Evolutionary conservation across 2,329 filamentous ascomycete species (phyloP), one percentile per base, ranked within the genome.

Genomic region (Pseudogymnoascus sp.): DNA sequence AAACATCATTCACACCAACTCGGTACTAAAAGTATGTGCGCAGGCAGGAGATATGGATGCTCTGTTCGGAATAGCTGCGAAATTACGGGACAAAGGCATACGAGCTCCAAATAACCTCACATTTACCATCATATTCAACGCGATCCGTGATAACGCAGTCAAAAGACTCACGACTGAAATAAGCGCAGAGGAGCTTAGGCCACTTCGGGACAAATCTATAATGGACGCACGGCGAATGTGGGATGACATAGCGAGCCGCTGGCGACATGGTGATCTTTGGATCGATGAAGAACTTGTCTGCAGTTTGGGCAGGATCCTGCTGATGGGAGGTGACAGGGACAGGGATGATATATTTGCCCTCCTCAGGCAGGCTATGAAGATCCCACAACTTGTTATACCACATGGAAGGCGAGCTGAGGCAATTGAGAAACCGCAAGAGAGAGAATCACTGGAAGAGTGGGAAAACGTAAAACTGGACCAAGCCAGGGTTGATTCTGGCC

Each of bases 1-100:
- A 14, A 90, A 86, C 67, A 88, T 87, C 37, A 89, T 91, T 63
- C 94, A 97, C 71, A 85, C 90, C 66, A 99, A 99, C 72, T 90
- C 92, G 8, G 84, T 92, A n/a, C 78, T 99, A 49, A 85, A 87
- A 63, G 89, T 94, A 7, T 97, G 92, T 72, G 83, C 87, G 58
- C 81, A 84, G 63, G 87, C 89, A 3, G 74, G 80, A 11, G 88
- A 97, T 71, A 80, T 96, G 73, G 91, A 96, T 67, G 83, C 87
- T 14, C 77, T 97, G 68, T 96, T 94, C 80, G 82, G 83, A 62
- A 81, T 97, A 66, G 84, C 87, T 45, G 81, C 84, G n/a, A 85
- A 86, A 33, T 81, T 93, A 63, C 88, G 92, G 14, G 81, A 86
- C 12, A 76, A 73, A 8, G 88, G 85, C 0, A 72, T 81, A 0